phyloP scores from a whole-genome alignment of 495 filamentous ascomycete species.

The Astrothelium macrocarpum region DNA sequence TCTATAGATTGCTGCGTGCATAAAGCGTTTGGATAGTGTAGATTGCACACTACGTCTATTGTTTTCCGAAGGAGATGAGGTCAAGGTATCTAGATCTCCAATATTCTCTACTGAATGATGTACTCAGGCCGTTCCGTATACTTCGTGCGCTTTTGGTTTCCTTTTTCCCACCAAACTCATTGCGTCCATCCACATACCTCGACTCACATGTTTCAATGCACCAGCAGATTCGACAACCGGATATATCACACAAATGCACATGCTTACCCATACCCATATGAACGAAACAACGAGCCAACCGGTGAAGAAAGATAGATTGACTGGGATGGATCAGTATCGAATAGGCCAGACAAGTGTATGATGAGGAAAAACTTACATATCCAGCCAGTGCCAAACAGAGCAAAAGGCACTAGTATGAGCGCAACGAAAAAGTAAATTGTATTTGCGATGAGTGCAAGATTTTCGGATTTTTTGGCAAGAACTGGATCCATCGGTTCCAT shows the following conservation, averaged over 20 bases:
- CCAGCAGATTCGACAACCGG: slow-evolving; percentile 36
- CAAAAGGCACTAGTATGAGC: slow-evolving; percentile 36
- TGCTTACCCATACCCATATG: slow-evolving; percentile 37
- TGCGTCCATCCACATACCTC: slow-evolving; percentile 14
- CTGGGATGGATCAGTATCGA: neutral
- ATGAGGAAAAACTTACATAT: slow-evolving; percentile 20
- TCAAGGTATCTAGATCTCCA: too few relatives aligned
- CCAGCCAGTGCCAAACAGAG: slow-evolving; percentile 34
- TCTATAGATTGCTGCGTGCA: too few relatives aligned
- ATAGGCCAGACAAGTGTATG: neutral
- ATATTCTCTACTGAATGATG: too few relatives aligned
- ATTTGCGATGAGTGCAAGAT: slow-evolving; percentile 26
- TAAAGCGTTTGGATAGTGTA: too few relatives aligned
- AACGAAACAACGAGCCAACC: slow-evolving; percentile 40
- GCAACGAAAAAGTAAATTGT: slow-evolving; percentile 28
- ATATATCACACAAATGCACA: slow-evolving; percentile 37
- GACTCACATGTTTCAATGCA: slow-evolving; percentile 18
- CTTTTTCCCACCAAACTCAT: slow-evolving; percentile 8
- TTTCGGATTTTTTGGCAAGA: slow-evolving; percentile 25
- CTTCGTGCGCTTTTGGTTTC: slow-evolving; percentile 7
- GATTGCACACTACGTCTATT: too few relatives aligned
- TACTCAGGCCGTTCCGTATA: neutral
- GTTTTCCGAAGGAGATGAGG: too few relatives aligned
- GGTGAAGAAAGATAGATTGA: slow-evolving; percentile 31
- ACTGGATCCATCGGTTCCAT: slow-evolving; percentile 36